Base-by-base conservation (phyloP, 1,284 basidiomycete species). In the Heterobasidion occidentale region DNA sequence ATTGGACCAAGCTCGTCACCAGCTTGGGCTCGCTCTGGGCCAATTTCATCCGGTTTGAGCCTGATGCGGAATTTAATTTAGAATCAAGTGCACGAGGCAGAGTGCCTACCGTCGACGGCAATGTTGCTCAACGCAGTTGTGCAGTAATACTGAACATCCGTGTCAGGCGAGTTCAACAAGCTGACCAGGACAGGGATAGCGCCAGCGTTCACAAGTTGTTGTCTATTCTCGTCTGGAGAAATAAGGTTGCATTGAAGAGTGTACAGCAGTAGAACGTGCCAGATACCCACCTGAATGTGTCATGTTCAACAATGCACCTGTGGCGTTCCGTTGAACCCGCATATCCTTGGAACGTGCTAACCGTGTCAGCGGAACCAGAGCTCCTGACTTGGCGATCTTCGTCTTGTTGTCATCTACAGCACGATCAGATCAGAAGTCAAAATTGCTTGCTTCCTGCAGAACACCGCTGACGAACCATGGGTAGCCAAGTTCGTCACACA, bases 111-210 rank as follows among this genome's bases (percentile, higher is more conserved):
- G 74, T 98, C 94, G 7, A 98, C 94, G 45, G 97, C 97, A 65
- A 99, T 99, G 71, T 99, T 99, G 70, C 92, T 95, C 60, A 99
- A 75, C 0, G 97, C 97, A 27, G 97, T 99, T 7, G 97, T 99
- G 74, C 97, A 99, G 71, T 99, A 99, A 70, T 99, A 99, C 72
- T 99, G 97, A 2, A 99, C 97, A 70, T 99, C 96, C 19, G 96
- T 99, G 70, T 99, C 96, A 47, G 92, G 85, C n/a, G 93, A 96
- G 68, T 95, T 96, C 57, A 99, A 79, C 44, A 99, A 77, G 66
- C 89, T 90, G 62, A 99, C 97, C 33, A 99, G 84, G 42, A 99
- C 97, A 12, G 97, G 97, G 59, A 99, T 98, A 19, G 97, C 97
- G 12, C 97, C 97, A 33, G 97, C 97, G 64, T 95, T 97, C 65